Percentiles rank a stretch among this genome's conserved stretches.
Conservation (phyloP, 306 rosid genomes). For the Pyrus betulifolia region DNA sequence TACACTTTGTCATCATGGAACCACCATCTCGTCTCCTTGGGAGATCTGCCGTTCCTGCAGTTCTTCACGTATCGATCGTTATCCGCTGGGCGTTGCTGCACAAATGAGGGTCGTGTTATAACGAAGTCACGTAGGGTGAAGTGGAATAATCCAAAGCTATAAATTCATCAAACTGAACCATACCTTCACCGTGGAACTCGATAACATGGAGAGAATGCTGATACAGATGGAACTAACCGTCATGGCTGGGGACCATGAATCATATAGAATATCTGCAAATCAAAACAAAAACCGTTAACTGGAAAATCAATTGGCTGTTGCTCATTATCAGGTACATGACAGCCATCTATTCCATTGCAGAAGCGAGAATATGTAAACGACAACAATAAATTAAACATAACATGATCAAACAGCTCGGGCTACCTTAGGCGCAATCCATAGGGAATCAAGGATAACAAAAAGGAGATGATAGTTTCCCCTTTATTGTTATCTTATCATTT, state of each 20-base stretch:
- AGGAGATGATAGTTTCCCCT: neutral
- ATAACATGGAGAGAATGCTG: slow-evolving; percentile 38
- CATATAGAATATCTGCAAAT: slow-evolving; percentile 33
- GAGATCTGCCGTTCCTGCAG: slow-evolving; percentile 35
- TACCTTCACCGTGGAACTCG: slow-evolving; percentile 37
- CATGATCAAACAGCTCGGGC: neutral
- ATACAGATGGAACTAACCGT: slow-evolving; percentile 32
- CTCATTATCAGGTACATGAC: neutral
- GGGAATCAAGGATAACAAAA: neutral
- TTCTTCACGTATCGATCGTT: slow-evolving; percentile 35
- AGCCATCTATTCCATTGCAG: neutral
- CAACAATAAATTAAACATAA: neutral
- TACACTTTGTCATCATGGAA: slow-evolving; percentile 37
- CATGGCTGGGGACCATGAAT: slow-evolving; percentile 46
- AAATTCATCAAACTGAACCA: neutral
- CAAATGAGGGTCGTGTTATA: neutral
- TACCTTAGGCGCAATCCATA: neutral
- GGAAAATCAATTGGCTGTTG: neutral
- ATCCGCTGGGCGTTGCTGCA: slow-evolving; percentile 38
- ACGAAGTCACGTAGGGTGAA: neutral
- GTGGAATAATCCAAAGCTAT: neutral
- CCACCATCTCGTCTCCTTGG: slow-evolving; percentile 43
- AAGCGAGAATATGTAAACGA: neutral
- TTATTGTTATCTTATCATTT: neutral
- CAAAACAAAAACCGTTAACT: neutral